A percentile compares a stretch with the other conserved stretches of the same genome.
These are phyloP conservation scores for Cyclospora cayetanensis DNA, from an alignment of 169 alveolate genomes.

Conservation along the genomic window DNA sequence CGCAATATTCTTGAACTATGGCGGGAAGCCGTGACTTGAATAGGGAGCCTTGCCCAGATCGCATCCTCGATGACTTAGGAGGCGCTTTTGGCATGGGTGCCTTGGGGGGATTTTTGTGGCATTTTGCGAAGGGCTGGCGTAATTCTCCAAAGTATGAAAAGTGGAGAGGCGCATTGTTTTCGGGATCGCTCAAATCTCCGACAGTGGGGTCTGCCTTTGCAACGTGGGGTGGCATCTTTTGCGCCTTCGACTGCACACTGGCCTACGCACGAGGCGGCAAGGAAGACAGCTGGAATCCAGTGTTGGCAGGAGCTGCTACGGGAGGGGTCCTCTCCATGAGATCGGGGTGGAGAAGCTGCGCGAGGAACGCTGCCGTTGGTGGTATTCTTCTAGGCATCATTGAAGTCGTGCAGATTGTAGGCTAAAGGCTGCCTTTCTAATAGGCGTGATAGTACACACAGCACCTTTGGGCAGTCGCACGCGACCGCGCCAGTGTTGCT, in stretches of 20 bases:
- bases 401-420: conserved; percentile 74
- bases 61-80: conserved; percentile 96
- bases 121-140: conserved; percentile 92
- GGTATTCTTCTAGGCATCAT: conserved; percentile 76
- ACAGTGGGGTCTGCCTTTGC: conserved; percentile 94
- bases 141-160: conserved; percentile 91
- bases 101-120: conserved; percentile 94
- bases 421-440: not conserved
- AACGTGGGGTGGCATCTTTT: conserved; percentile 97
- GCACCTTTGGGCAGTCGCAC: too few relatives aligned
- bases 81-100: conserved; percentile 98
- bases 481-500: too few relatives aligned
- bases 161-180: conserved; percentile 91
- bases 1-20: too few relatives aligned
- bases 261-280: conserved; percentile 89
- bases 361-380: conserved; percentile 75
- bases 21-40: conserved; percentile 82
- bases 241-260: conserved; percentile 93
- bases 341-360: conserved; percentile 76
- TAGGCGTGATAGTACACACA: too few relatives aligned
- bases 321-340: conserved; percentile 88
- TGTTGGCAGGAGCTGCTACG: conserved; percentile 93
- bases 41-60: conserved; percentile 96
- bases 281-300: conserved; percentile 96
- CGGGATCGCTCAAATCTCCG: conserved; percentile 94